Base-by-base conservation (phyloP, 352 stramenopile species). In the Phytophthora vignae region DNA sequence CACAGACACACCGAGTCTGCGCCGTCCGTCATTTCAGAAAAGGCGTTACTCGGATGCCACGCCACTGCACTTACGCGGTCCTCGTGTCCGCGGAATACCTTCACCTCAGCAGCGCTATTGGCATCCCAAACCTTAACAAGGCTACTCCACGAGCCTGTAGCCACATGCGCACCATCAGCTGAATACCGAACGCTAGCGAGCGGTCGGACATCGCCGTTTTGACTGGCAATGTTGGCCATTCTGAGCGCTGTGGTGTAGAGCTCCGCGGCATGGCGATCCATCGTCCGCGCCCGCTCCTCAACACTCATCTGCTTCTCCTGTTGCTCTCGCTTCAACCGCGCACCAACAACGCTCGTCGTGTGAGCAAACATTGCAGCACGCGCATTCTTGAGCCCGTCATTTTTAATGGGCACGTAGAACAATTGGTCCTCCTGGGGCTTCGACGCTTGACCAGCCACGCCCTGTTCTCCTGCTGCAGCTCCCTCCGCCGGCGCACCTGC, bases 91-190 rank as follows among this genome's bases (percentile, higher is more conserved):
- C 87, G 84, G 46, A 97, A 95, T 7, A 93, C 82, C 58, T 93
- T 88, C 54, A 90, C 61, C 71, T 90, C 76, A 19, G 81, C 76
- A 38, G 85, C 90, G 42, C 71, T 89, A 4, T 74, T 79, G 19
- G 86, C 79, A 66, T 99, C 88, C 96, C 96, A 99, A 21, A 99
- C 78, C 76, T 99, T 98, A 12, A 99, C 96, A 5, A 92, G 83
- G 50, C 91, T 96, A 74, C 87, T 98, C 94, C 95, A 99, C 46
- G 95, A 98, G 1, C 92, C 97, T 1, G 96, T 99, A 7, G 91
- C 88, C 5, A 96, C 74, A 59, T 90, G 75, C 33, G 76, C 76
- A 11, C 81, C 82, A 69, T 97, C 86, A 14, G 66, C 64, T 0
- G 89, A 87, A 71, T 83, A 96, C 36, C 81, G 65, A 22, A 96